Base-by-base conservation (phyloP, 306 rosid genomes). In the Lathyrus tuberosus region DNA sequence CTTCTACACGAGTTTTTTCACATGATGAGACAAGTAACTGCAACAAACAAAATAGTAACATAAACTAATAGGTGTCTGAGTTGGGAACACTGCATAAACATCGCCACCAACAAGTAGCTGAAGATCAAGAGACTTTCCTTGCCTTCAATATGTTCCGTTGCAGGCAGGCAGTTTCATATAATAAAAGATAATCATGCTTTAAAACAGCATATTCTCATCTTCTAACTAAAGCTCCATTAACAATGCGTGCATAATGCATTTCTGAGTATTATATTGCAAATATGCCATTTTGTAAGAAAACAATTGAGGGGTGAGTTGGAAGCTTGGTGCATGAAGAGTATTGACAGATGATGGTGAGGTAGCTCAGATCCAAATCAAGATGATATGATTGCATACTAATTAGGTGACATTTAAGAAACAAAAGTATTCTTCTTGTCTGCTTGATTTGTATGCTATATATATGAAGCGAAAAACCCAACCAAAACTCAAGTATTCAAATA, bases 61-160 rank as follows among this genome's bases (percentile, higher is more conserved):
- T 53, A 72, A 40, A 48, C 49, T 18, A 41, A 75, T 24, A 33
- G 42, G 54, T 26, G 40, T 41, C 67, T 63, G n/a, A 77, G 77
- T 56, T 69, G 71, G 74, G 53, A 67, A 74, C 77, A 77, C 26
- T 73, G 62, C 76, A 68, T 22, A 49, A 65, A 77, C 82, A 81
- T 48, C 16, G 67, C 62, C 63, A 15, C 56, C 78, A 70, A 65
- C 7, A 56, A 40, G 43, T 38, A 41, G 7, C 15, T 20, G 59
- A 56, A 56, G 37, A 30, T 62, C 71, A n/a, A n/a, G 8, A 56
- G 74, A 20, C 28, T 73, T 67, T 0, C 18, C 48, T 41, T 61
- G 72, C 15, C 81, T 56, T 72, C 35, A 31, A 62, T 47, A 53
- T 76, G 71, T 73, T 67, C 9, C 73, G 30, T 31, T 47, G 49